Percentiles rank a stretch among this genome's conserved stretches.
Conservation (phyloP, 805 yeast species). For the Cyberlindnera maritima region DNA sequence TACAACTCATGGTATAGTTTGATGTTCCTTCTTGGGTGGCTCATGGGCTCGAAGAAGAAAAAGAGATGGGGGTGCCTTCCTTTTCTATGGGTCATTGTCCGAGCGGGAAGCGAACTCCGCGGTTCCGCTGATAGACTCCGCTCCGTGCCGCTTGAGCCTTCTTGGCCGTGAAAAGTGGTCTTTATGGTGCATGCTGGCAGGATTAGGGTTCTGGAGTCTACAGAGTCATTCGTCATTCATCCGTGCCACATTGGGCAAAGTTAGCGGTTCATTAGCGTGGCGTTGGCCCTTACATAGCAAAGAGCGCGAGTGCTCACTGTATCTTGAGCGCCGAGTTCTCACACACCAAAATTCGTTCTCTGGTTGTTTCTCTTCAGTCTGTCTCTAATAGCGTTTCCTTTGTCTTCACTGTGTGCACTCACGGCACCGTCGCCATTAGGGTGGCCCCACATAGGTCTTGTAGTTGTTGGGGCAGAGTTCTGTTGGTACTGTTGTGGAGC, state of each 20-base stretch:
- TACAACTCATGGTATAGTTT: neutral
- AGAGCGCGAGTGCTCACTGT: no score
- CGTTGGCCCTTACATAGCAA: no score
- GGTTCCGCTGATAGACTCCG: neutral
- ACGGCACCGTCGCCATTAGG: neutral
- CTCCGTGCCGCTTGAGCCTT: no score
- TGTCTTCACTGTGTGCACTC: neutral
- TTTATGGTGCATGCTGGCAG: no score
- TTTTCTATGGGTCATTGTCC: neutral
- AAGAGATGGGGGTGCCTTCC: neutral
- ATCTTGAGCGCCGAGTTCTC: no score
- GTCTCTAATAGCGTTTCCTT: slow-evolving; percentile 19
- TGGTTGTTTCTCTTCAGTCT: slow-evolving; percentile 27
- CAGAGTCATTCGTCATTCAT: no score
- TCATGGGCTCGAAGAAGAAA: no score
- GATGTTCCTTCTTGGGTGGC: no score
- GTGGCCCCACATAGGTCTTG: slow-evolving; percentile 12
- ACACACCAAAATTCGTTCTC: slow-evolving; percentile 22
- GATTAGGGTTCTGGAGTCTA: no score
- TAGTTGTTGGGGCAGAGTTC: slow-evolving; percentile 3
- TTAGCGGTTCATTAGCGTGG: no score
- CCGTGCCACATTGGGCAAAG: no score
- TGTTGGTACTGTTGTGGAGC: slow-evolving; percentile 4
- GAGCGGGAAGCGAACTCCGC: slow-evolving; percentile 15
- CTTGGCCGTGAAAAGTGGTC: no score